Evolutionary conservation across 2,329 filamentous ascomycete genomes (phyloP).

Genomic region (Claviceps pusilla): DNA sequence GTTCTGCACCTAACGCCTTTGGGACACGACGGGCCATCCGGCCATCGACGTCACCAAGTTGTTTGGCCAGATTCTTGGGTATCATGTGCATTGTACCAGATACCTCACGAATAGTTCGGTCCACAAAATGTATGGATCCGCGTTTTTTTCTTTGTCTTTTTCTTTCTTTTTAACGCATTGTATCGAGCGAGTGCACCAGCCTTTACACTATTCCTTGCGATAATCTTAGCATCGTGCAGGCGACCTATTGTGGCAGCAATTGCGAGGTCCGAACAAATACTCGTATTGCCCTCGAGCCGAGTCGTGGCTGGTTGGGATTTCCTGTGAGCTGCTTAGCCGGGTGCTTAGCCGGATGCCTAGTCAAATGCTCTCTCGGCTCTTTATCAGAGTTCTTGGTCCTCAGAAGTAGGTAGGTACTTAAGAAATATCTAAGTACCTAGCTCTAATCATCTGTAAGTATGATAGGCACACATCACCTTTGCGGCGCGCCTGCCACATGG

Average conservation of each 20-base stretch:
- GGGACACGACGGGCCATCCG: conserved; percentile 4
- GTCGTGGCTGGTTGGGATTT: neutral
- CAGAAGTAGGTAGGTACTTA: too few relatives aligned
- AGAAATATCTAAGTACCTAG: too few relatives aligned
- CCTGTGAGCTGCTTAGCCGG: neutral
- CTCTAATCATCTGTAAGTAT: too few relatives aligned
- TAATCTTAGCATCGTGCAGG: neutral
- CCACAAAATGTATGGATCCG: neutral
- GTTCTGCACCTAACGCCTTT: neutral
- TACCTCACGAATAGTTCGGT: neutral
- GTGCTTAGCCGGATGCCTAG: neutral
- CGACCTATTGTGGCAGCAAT: neutral
- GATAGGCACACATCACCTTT: too few relatives aligned
- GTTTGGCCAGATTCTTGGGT: neutral
- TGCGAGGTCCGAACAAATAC: neutral
- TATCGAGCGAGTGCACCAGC: neutral
- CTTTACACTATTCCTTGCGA: neutral
- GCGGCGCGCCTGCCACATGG: too few relatives aligned
- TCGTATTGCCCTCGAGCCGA: neutral
- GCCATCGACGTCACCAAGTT: conserved; percentile 1
- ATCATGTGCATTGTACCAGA: neutral
- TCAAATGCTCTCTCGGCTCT: neutral
- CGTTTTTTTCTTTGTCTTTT: too few relatives aligned
- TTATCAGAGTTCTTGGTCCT: too few relatives aligned
- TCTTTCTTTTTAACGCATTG: neutral